Evolutionary conservation across 2,329 filamentous ascomycete genomes (phyloP).

Genomic region (Sporothrix pseudoabietina): DNA sequence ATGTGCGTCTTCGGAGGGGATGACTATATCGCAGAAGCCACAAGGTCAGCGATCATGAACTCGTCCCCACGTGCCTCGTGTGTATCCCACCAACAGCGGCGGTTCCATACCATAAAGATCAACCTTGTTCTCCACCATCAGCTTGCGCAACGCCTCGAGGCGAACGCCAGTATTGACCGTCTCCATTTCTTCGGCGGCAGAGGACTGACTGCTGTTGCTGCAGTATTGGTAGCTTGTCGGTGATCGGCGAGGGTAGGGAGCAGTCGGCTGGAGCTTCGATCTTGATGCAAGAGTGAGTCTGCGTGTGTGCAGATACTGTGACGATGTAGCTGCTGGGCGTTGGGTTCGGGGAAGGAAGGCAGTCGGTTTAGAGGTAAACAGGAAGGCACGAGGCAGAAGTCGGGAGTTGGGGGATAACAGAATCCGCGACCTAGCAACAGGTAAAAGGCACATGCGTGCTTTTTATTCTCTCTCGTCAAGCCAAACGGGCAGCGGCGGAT

Average conservation of each 20-base stretch:
- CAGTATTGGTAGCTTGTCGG: not conserved
- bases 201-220: slow-evolving; percentile 18
- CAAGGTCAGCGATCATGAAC: slow-evolving; percentile 15
- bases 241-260: not conserved
- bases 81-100: not conserved
- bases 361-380: slow-evolving; percentile 1
- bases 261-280: not conserved
- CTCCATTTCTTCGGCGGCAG: slow-evolving; percentile 59
- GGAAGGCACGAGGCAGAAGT: slow-evolving; percentile 26
- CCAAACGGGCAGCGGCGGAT: not conserved
- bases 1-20: slow-evolving; percentile 96
- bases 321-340: not conserved
- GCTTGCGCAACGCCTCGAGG: slow-evolving; percentile 72
- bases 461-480: not conserved
- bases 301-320: not conserved
- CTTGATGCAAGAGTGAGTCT: not conserved
- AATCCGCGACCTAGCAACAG: slow-evolving; percentile 10
- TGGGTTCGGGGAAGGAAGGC: not conserved
- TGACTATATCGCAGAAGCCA: slow-evolving; percentile 58
- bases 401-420: slow-evolving; percentile 14
- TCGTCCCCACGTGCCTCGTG: not conserved
- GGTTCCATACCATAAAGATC: slow-evolving; percentile 81
- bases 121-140: slow-evolving; percentile 85
- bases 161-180: slow-evolving; percentile 76
- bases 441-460: slow-evolving; percentile 26